Percentiles rank a stretch among this genome's conserved stretches.
Evolutionary conservation across 805 yeast genomes (phyloP).

Genomic region (Spathaspora girioi): DNA sequence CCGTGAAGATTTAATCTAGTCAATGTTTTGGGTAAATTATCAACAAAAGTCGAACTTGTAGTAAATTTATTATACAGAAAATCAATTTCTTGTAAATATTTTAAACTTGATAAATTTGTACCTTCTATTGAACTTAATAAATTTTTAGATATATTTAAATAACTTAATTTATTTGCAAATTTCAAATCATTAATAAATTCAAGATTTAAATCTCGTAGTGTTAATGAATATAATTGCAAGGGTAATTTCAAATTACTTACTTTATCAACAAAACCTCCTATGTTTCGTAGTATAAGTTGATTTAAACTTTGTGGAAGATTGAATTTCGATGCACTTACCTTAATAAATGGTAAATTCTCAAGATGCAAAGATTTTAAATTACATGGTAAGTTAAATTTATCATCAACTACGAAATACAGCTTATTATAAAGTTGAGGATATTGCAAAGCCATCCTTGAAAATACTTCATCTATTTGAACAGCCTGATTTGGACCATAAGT

Average conservation of each 20-base stretch:
- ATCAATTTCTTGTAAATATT: not conserved
- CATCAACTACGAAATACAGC: not conserved
- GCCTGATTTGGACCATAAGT: not conserved
- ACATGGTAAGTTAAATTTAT: not conserved
- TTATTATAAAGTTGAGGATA: not conserved
- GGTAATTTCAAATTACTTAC: slow-evolving; percentile 1
- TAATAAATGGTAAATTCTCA: slow-evolving; percentile 3
- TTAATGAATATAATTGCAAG: not conserved
- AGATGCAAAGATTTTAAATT: not conserved
- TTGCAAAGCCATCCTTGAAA: not conserved
- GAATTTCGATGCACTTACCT: not conserved
- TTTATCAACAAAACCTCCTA: slow-evolving; percentile 4
- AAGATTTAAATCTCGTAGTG: not conserved
- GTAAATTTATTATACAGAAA: slow-evolving; percentile 3
- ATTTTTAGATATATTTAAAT: not conserved
- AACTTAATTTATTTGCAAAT: not conserved
- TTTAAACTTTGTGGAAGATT: not conserved
- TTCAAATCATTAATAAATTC: not conserved
- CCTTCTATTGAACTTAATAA: not conserved
- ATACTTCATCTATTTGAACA: not conserved
- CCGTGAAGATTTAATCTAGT: slow-evolving; percentile 2
- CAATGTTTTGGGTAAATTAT: not conserved
- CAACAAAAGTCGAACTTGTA: not conserved
- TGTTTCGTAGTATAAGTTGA: slow-evolving; percentile 1
- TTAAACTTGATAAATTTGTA: not conserved